phyloP scores from a whole-genome alignment of 192 early-diverging fungal genomes.

The Backusella tarrabulga region DNA sequence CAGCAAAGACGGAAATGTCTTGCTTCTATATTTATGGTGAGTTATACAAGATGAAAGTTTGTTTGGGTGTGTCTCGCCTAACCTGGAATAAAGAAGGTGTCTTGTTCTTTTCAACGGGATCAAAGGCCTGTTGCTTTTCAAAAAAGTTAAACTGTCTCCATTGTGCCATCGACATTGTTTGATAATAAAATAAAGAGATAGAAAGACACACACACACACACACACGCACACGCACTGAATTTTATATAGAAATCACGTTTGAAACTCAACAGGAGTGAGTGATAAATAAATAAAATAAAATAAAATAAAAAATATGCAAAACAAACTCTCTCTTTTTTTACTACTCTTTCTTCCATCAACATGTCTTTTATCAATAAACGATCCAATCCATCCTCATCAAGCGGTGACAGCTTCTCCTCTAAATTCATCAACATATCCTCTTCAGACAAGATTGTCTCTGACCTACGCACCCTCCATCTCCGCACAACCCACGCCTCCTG shows the following conservation, averaged over 20 bases:
- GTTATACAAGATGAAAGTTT: background rate
- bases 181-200: background rate
- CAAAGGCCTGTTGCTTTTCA: constrained; percentile 60
- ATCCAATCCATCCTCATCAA: background rate
- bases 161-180: constrained; percentile 40
- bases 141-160: constrained; percentile 80
- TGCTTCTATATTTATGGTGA: background rate
- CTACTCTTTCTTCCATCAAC: background rate
- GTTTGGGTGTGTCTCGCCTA: background rate
- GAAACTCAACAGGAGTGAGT: background rate
- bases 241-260: background rate
- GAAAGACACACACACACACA: background rate
- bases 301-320: background rate
- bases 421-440: background rate
- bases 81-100: constrained; percentile 55
- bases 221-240: background rate
- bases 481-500: background rate
- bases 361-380: background rate
- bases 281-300: no score
- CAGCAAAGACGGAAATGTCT: constrained; percentile 13
- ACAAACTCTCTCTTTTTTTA: background rate
- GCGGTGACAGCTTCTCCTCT: background rate
- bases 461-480: background rate
- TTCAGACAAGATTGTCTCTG: background rate
- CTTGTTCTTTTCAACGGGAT: constrained; percentile 51